phyloP scores from a whole-genome alignment of 1,284 basidiomycete genomes.

The Heterobasidion occidentale region DNA sequence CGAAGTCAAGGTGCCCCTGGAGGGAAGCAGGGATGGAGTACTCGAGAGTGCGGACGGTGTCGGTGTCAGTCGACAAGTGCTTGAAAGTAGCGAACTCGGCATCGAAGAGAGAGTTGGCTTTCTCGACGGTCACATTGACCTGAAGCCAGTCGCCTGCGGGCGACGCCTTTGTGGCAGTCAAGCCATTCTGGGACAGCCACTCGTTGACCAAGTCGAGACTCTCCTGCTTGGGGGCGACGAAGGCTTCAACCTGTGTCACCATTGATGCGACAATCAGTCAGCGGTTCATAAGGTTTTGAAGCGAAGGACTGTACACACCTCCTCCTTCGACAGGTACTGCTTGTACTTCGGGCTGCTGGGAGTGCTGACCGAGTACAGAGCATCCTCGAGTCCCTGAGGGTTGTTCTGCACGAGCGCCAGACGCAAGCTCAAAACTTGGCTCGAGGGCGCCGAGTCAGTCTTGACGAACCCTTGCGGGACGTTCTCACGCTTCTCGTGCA shows the following conservation, averaged over 20 bases:
- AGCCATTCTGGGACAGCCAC: conserved; percentile 22
- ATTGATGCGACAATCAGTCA: too few relatives aligned
- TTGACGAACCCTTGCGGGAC: conserved; percentile 14
- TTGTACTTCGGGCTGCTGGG: conserved; percentile 21
- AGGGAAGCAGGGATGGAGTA: conserved; percentile 23
- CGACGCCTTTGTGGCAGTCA: conserved; percentile 15
- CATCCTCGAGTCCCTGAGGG: conserved; percentile 22
- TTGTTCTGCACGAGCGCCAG: conserved; percentile 18
- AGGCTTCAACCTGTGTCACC: conserved; percentile 24
- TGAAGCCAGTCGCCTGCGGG: conserved; percentile 18
- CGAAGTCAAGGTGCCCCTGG: conserved; percentile 15
- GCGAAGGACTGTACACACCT: conserved; percentile 13
- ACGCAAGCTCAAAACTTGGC: conserved; percentile 13
- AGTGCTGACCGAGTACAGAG: conserved; percentile 21
- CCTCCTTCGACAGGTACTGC: conserved; percentile 21
- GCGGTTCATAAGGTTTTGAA: not conserved
- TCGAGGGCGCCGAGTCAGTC: conserved; percentile 11
- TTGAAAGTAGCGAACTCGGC: conserved; percentile 23
- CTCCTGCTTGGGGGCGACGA: conserved; percentile 24
- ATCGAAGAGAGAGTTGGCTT: conserved; percentile 23
- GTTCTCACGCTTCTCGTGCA: conserved; percentile 14
- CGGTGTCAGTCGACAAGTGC: conserved; percentile 18
- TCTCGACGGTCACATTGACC: conserved; percentile 15
- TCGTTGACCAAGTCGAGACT: conserved; percentile 20
- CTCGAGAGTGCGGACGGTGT: conserved; percentile 21